Base-by-base conservation (phyloP, 2,329 filamentous ascomycete genomes). In the Nannizziopsis barbatae region DNA sequence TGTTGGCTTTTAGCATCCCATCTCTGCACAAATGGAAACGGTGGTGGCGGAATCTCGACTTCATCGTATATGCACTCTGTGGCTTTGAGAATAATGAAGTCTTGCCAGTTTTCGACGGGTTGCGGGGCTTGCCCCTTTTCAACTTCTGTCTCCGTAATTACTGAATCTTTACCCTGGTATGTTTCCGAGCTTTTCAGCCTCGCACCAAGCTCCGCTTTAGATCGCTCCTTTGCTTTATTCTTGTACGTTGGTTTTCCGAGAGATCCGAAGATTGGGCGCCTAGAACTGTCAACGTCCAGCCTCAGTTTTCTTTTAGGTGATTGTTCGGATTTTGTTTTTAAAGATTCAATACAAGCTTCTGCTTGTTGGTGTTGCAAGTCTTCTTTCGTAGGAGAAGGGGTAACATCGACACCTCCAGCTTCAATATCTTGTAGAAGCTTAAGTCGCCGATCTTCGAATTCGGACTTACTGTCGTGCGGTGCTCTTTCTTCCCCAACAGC, bases 11-110 rank as follows among this genome's bases (percentile, higher is more conserved):
- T 82, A 2, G 78, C 75, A 64, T 94, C 86, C 90, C 89, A 95
- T 41, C 85, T 77, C 63, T 95, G 88, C 12, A 84, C 73, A 63
- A 95, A 95, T 0, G 89, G 89, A 59, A 93, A 95, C 0, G 89
- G 86, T 0, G 90, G 89, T 31, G 85, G 76, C 46, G 77, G 84
- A 40, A 94, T 71, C 30, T 75, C 69, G 35, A 86, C 68, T 4
- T 74, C 76, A 27, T 84, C 76, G n/a, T 84, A 75, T 53, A 80
- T 79, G 65, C 89, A 95, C 63, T 96, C 90, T 0, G 93, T 85
- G 17, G 86, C 89, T 18, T 77, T 76, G 52, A 94, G 79, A 9
- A 71, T 75, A 51, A 95, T 81, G 55, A 80, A 86, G 3, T 77
- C 69, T 55, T 78, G 78, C 89, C 89, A 95, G 17, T 77, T 74